A percentile compares a stretch with the other conserved stretches of the same genome.
These are phyloP conservation scores for Fusarium sp. DNA, from an alignment of 2,329 filamentous ascomycete species.

Conservation along the genomic window DNA sequence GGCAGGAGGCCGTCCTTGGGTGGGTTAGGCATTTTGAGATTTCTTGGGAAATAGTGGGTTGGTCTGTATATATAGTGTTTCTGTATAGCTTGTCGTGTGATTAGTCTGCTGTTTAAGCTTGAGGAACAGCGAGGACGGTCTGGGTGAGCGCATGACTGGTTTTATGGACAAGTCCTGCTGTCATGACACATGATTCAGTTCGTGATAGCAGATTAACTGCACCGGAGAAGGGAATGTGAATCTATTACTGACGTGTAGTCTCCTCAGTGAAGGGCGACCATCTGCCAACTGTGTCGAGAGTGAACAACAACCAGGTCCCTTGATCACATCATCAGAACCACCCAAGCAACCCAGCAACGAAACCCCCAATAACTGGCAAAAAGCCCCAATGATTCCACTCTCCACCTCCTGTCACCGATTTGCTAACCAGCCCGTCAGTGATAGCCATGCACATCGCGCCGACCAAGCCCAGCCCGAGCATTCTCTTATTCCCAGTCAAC, in stretches of 20 bases:
- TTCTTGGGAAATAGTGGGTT: not conserved
- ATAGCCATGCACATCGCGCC: conserved; percentile 11
- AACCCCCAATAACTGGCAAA: conserved; percentile 11
- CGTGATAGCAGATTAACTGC: not conserved
- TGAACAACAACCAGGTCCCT: not conserved
- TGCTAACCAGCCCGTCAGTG: conserved; percentile 32
- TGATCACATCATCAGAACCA: conserved; percentile 1
- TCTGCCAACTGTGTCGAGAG: not conserved
- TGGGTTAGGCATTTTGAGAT: too few relatives aligned
- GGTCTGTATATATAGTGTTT: not conserved
- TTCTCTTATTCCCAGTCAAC: conserved; percentile 16
- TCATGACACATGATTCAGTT: not conserved
- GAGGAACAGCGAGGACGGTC: not conserved
- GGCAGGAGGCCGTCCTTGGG: not conserved
- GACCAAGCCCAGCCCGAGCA: conserved; percentile 9
- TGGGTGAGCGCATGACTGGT: not conserved
- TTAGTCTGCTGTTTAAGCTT: not conserved
- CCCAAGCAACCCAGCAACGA: not conserved
- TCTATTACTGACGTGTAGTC: not conserved
- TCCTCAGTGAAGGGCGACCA: not conserved
- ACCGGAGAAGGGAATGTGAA: not conserved
- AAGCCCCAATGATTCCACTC: conserved; percentile 39
- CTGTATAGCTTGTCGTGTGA: not conserved
- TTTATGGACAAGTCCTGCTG: not conserved
- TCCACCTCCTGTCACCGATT: conserved; percentile 20